Base-by-base conservation (phyloP, 139 green algal species). In the Gonium pectorale region DNA sequence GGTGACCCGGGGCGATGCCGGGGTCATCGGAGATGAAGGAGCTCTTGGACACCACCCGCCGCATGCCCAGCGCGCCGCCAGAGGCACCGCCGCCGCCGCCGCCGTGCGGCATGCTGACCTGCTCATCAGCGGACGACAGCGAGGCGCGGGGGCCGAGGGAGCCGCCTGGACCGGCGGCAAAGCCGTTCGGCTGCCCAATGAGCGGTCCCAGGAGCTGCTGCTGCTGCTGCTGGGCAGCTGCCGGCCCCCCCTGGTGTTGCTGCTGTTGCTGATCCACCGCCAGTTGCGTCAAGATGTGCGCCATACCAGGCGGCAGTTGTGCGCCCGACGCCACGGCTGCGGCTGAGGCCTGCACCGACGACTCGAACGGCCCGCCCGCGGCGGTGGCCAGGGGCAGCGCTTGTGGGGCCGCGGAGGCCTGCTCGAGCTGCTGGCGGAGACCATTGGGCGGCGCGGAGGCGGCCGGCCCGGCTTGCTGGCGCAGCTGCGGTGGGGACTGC, bases 101-200 rank as follows among this genome's bases (percentile, higher is more conserved):
- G 31, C 77, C 77, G 19, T 51, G 43, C 62, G n/a, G 7, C 77
- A 83, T 83, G 21, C 62, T 83, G 9, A 83, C 62, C 41, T 83
- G 77, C 44, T 83, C 54, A 21, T 83, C 77, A 60, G 73, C 51
- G 5, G 77, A 51, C 43, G 77, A 83, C 60, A 83, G 62, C 43
- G 77, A 40, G 43, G 44, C 31, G 24, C 37, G 51, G 27, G 21
- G 43, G 27, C 43, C 67, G 38, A 21, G 15, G 60, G n/a, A 29
- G 29, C 38, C 38, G 64, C 33, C 38, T 33, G 35, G 21, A 17
- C 64, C 31, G 31, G 11, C 31, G 64, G 2, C 64, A 33, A 4
- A 44, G 29, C 67, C 67, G 41, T 40, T 40, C 24, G 11, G 54
- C 22, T 21, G 38, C 40, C 67, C 67, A 29, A 59, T 54, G 38